phyloP scores from a whole-genome alignment of 805 yeast genomes.

The Pichia insulana region DNA sequence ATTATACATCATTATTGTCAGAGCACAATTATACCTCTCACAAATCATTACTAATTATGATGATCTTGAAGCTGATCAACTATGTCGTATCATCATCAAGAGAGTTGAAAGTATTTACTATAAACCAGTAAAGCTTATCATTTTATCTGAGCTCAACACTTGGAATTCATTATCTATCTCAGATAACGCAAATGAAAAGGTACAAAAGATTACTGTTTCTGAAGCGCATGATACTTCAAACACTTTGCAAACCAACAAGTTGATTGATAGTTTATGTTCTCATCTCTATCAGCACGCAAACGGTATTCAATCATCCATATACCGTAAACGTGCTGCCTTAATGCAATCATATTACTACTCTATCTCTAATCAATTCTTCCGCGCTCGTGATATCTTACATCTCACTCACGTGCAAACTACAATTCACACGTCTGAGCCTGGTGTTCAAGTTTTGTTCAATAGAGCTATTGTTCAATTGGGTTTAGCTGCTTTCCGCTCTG shows the following conservation, averaged over 20 bases:
- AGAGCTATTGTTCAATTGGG: slow-evolving; percentile 95
- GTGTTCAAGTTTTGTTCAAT: slow-evolving; percentile 86
- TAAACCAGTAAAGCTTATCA: slow-evolving; percentile 74
- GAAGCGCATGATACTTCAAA: slow-evolving; percentile 22
- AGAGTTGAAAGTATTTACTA: slow-evolving; percentile 89
- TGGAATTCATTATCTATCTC: slow-evolving; percentile 47
- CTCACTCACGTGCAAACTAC: slow-evolving; percentile 77
- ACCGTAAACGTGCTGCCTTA: slow-evolving; percentile 77
- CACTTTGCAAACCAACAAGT: slow-evolving; percentile 37
- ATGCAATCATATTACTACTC: slow-evolving; percentile 87
- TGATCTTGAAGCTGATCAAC: slow-evolving; percentile 44
- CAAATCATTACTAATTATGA: slow-evolving; percentile 38
- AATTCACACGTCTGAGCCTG: slow-evolving; percentile 77
- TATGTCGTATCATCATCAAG: slow-evolving; percentile 68
- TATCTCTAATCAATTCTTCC: slow-evolving; percentile 70
- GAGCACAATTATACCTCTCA: slow-evolving; percentile 84
- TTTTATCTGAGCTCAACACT: slow-evolving; percentile 60
- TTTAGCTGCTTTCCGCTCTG: slow-evolving; percentile 86
- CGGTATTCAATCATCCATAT: slow-evolving; percentile 51
- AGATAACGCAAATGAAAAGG: slow-evolving; percentile 25
- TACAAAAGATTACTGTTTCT: slow-evolving; percentile 22
- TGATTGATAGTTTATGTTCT: slow-evolving; percentile 58
- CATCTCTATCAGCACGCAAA: slow-evolving; percentile 40
- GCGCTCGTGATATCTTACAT: slow-evolving; percentile 83
- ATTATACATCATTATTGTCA: slow-evolving; percentile 67